phyloP scores from a whole-genome alignment of 441 rosid genomes.

The Theobroma grandiflorum region DNA sequence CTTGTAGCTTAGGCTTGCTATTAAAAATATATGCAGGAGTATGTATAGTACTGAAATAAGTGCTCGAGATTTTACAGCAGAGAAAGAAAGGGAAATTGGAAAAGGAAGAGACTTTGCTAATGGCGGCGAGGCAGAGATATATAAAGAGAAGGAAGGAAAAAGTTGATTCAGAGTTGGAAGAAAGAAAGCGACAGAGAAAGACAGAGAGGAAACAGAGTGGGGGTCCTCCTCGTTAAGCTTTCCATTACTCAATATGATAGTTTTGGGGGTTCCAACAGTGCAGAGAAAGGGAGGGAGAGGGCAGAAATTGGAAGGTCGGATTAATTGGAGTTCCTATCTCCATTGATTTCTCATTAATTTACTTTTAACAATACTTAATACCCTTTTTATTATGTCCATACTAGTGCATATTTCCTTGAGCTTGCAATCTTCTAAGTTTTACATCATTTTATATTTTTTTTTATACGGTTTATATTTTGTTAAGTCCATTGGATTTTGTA shows the following conservation, averaged over 20 bases:
- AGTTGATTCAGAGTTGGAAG: constrained; percentile 5
- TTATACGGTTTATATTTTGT: no score
- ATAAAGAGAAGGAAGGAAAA: neutral
- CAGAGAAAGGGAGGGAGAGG: neutral
- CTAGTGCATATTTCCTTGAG: no score
- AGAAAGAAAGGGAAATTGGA: constrained; percentile 4
- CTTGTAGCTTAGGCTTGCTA: neutral
- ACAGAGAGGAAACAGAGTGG: neutral
- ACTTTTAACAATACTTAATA: no score
- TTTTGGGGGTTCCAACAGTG: neutral
- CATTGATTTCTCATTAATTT: no score
- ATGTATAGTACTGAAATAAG: constrained; percentile 7
- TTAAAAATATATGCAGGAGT: neutral
- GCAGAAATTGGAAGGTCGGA: neutral
- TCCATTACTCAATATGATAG: neutral
- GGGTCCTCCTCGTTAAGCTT: neutral
- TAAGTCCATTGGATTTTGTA: no score
- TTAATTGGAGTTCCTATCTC: neutral
- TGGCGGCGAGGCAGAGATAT: constrained; percentile 26
- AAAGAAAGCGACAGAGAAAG: constrained; percentile 18
- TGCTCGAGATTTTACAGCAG: neutral
- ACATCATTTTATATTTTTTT: no score
- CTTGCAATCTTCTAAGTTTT: no score
- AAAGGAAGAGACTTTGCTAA: constrained; percentile 16
- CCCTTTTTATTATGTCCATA: no score